Evolutionary conservation across 441 rosid species (phyloP), one percentile per base, ranked within the genome.

Genomic region (Corymbia calophylla): DNA sequence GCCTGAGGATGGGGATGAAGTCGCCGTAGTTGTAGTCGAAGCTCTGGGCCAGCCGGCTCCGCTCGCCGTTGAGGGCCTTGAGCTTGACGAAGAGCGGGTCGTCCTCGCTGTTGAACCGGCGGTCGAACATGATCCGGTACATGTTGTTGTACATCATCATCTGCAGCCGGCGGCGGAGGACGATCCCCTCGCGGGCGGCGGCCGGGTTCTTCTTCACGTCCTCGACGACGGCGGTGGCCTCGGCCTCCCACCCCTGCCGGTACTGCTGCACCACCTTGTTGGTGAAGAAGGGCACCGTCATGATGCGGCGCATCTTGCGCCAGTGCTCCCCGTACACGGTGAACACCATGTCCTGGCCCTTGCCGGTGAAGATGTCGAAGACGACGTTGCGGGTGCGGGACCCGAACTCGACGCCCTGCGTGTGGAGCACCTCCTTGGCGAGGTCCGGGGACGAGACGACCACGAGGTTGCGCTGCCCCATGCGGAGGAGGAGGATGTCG

Each of bases 261-360:
- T 97, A 94, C 90, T 94, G 98, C 31, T 97, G 99, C 23, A 97
- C 98, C 0, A 97, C 99, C 88, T 96, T 97, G 93, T 97, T 95
- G n/a, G 99, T 97, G 93, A 97, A 97, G 90, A 97, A 97, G 4
- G 99, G 99, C 44, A 97, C 99, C 55, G 99, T 97, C 99, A 97
- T 97, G 94, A 97, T 97, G 89, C 99, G 88, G 58, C 99, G 87
- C 99, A 97, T 97, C 95, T 97, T 97, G 90, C 99, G 88, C 99
- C 99, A 97, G 91, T 97, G 99, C 91, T 97, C 99, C 2, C 99
- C 99, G 91, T 97, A 97, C 3, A 97, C 99, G 1, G 99, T 97
- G 93, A 97, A 97, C 91, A 96, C 99, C 99, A 97, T 97, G 87
- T 97, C 99, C 91, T 97, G 99, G 1, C 99, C 99, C 53, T 97